phyloP scores from a whole-genome alignment of 148 eudicot species.

The Simmondsia chinensis region DNA sequence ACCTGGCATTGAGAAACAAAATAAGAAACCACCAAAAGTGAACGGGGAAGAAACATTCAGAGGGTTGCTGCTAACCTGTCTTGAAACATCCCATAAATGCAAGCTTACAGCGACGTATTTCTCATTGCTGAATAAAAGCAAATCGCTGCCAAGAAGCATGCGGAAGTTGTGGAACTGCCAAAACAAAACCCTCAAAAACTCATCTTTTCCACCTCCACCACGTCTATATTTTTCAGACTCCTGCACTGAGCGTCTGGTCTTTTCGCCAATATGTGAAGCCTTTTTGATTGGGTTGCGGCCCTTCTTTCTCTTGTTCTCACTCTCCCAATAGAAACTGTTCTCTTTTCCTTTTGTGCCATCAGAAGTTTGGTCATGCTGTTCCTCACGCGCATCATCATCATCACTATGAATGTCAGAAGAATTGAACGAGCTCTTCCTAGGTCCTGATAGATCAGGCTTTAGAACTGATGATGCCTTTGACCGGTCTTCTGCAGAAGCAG shows the following conservation, averaged over 20 bases:
- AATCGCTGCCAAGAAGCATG: slow-evolving; percentile 93
- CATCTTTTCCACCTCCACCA: slow-evolving; percentile 53
- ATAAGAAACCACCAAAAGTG: background rate
- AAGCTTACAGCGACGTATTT: slow-evolving; percentile 92
- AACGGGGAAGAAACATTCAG: background rate
- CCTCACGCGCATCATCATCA: slow-evolving; percentile 23
- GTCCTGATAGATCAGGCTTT: slow-evolving; percentile 21
- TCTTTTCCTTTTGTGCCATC: slow-evolving; percentile 31
- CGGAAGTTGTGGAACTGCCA: slow-evolving; percentile 99
- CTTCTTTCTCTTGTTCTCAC: slow-evolving; percentile 51
- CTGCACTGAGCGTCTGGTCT: slow-evolving; percentile 52
- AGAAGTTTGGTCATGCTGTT: slow-evolving; percentile 17
- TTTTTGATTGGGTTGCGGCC: slow-evolving; percentile 46
- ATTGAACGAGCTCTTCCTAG: slow-evolving; percentile 27
- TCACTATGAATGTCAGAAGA: slow-evolving; percentile 34
- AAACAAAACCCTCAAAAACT: slow-evolving; percentile 64
- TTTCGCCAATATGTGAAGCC: slow-evolving; percentile 61
- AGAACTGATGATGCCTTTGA: slow-evolving; percentile 38
- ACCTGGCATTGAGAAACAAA: slow-evolving; percentile 32
- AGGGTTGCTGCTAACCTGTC: slow-evolving; percentile 41
- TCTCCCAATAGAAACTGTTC: slow-evolving; percentile 47
- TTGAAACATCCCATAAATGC: slow-evolving; percentile 96
- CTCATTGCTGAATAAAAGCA: slow-evolving; percentile 89
- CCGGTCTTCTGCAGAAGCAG: slow-evolving; percentile 25
- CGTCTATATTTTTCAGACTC: slow-evolving; percentile 76